Conservation (phyloP, 306 rosid species). For the Quercus mongolica region DNA sequence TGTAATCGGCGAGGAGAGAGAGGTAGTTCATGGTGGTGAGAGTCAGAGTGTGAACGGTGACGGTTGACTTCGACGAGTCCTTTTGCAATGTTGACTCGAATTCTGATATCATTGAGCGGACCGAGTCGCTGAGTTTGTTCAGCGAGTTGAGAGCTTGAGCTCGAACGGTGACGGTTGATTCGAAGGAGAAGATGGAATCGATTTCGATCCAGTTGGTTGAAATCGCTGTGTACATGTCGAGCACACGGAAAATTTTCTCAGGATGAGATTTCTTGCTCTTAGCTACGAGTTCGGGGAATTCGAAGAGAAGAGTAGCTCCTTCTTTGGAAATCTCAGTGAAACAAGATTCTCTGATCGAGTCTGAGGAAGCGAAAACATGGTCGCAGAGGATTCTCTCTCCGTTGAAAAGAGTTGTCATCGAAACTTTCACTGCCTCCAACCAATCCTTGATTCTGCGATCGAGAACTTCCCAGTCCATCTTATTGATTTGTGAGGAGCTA, state of each 20-base stretch:
- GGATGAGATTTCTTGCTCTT: slow-evolving; percentile 44
- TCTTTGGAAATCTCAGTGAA: slow-evolving; percentile 59
- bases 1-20: slow-evolving; percentile 53
- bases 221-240: slow-evolving; percentile 53
- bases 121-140: slow-evolving; percentile 32
- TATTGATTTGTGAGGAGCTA: slow-evolving; percentile 44
- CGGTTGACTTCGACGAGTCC: slow-evolving; percentile 40
- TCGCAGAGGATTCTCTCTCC: slow-evolving; percentile 82
- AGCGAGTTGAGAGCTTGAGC: slow-evolving; percentile 42
- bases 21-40: slow-evolving; percentile 41
- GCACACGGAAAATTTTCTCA: slow-evolving; percentile 56
- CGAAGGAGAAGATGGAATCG: slow-evolving; percentile 53
- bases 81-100: slow-evolving; percentile 50
- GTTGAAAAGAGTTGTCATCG: slow-evolving; percentile 46
- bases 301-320: slow-evolving; percentile 54
- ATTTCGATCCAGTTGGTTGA: slow-evolving; percentile 47
- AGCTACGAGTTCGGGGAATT: slow-evolving; percentile 50
- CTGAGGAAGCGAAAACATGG: slow-evolving; percentile 49
- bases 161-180: slow-evolving; percentile 34
- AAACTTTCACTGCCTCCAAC: slow-evolving; percentile 51
- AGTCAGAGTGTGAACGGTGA: slow-evolving; percentile 53
- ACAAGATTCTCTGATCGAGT: slow-evolving; percentile 53
- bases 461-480: slow-evolving; percentile 51
- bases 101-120: slow-evolving; percentile 30
- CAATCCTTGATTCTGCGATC: slow-evolving; percentile 52